Conservation (phyloP, 768 basidiomycete genomes). For the Lentinula lateritia region DNA sequence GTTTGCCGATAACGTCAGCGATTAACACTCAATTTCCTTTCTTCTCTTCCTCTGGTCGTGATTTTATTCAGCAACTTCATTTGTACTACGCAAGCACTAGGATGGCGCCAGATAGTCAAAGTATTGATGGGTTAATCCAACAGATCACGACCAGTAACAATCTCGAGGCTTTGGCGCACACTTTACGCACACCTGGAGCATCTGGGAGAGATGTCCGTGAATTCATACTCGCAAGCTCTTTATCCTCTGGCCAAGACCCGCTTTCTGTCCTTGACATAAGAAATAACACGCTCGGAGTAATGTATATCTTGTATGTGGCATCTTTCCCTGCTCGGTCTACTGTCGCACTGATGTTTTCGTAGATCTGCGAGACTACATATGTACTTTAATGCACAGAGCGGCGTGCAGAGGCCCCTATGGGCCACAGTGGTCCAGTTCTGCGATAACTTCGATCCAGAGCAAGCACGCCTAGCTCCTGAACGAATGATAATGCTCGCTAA, state of each 20-base stretch:
- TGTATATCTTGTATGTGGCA: slow-evolving; percentile 66
- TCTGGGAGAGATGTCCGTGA: slow-evolving; percentile 52
- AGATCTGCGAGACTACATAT: slow-evolving; percentile 8
- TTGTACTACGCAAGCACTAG: background rate
- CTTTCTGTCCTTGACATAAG: slow-evolving; percentile 49
- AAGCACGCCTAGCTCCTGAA: slow-evolving; percentile 64
- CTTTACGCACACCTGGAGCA: slow-evolving; percentile 36
- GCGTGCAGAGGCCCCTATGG: slow-evolving; percentile 31
- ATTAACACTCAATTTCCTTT: too few relatives aligned
- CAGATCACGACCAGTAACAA: slow-evolving; percentile 42
- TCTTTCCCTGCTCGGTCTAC: background rate
- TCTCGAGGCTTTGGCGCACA: slow-evolving; percentile 31
- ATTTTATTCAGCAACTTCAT: background rate
- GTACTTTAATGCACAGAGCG: background rate
- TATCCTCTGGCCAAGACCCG: slow-evolving; percentile 65
- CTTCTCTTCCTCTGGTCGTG: background rate
- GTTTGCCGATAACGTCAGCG: slow-evolving; percentile 2
- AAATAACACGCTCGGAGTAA: slow-evolving; percentile 55
- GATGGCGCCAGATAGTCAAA: slow-evolving; percentile 20
- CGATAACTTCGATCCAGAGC: slow-evolving; percentile 50
- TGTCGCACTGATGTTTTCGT: background rate
- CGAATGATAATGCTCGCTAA: slow-evolving; percentile 48
- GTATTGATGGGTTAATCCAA: slow-evolving; percentile 34
- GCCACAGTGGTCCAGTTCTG: slow-evolving; percentile 54
- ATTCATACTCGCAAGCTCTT: slow-evolving; percentile 43